These are phyloP conservation scores for Cladosporium sp. DNA, from an alignment of 2,329 filamentous ascomycete species.

Conservation along the genomic window DNA sequence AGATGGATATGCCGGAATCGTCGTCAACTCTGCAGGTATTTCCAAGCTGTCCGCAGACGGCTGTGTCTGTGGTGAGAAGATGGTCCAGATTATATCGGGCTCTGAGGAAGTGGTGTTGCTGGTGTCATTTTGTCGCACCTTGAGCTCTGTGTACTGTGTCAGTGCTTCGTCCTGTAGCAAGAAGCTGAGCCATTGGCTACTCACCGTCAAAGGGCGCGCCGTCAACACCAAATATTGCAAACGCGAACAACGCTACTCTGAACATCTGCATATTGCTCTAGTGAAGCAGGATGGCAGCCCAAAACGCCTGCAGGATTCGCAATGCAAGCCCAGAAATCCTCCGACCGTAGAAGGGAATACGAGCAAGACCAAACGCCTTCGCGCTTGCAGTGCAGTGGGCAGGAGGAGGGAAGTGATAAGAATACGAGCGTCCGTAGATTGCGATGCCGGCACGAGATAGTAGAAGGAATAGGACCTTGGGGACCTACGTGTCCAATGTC, in stretches of 20 bases:
- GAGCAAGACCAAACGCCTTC: neutral
- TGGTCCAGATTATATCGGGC: neutral
- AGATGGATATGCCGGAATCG: neutral
- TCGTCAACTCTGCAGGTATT: neutral
- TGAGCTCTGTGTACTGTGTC: constrained; percentile 1
- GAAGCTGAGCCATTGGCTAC: neutral
- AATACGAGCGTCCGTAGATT: neutral
- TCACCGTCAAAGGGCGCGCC: constrained; percentile 3
- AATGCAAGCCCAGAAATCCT: constrained; percentile 2
- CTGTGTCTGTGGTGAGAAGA: constrained; percentile 7
- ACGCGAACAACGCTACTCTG: neutral
- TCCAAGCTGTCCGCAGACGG: neutral
- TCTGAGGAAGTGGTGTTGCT: constrained; percentile 1
- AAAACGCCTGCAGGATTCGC: constrained; percentile 9
- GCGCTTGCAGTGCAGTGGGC: neutral
- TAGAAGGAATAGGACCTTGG: neutral
- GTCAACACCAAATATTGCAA: neutral
- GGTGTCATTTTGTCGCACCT: constrained; percentile 10
- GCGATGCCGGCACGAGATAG: neutral
- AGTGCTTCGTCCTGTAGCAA: neutral
- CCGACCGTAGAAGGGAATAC: neutral
- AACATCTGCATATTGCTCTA: neutral
- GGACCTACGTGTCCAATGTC: neutral
- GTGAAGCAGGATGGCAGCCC: neutral
- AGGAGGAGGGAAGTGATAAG: neutral